Evolutionary conservation across 176 grass and related monocot species (phyloP).

Genomic region (Cenchrus americanus): DNA sequence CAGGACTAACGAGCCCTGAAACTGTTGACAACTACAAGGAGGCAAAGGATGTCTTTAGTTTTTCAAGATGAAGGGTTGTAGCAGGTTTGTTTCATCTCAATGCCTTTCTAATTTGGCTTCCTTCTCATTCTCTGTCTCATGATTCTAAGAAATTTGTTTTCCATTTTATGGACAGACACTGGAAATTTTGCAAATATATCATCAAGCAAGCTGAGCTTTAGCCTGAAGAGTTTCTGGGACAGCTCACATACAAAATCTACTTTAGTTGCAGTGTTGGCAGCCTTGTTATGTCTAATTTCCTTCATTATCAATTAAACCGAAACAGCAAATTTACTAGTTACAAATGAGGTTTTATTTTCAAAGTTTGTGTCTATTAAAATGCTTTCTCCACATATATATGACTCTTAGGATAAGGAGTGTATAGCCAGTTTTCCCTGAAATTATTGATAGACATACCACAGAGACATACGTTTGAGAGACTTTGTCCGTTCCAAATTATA

Average conservation of each 20-base stretch:
- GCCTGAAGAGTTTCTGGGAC: slow-evolving; percentile 35
- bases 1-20: slow-evolving; percentile 74
- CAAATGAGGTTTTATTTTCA: slow-evolving; percentile 31
- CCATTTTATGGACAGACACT: slow-evolving; percentile 33
- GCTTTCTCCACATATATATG: slow-evolving; percentile 22
- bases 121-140: slow-evolving; percentile 2
- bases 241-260: not conserved
- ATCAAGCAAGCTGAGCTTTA: slow-evolving; percentile 11
- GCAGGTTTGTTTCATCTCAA: slow-evolving; percentile 42
- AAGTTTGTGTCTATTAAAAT: slow-evolving; percentile 17
- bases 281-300: slow-evolving; percentile 38
- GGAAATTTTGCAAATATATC: slow-evolving; percentile 27
- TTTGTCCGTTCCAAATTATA: too few species aligned
- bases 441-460: slow-evolving; percentile 9
- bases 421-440: not conserved
- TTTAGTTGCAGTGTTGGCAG: slow-evolving; percentile 26
- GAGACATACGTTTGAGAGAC: not conserved
- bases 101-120: not conserved
- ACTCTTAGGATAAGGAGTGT: slow-evolving; percentile 18
- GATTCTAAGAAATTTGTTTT: slow-evolving; percentile 31
- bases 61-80: slow-evolving; percentile 50
- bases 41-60: slow-evolving; percentile 54
- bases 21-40: slow-evolving; percentile 59
- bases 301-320: slow-evolving; percentile 30
- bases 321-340: slow-evolving; percentile 19